Conservation (phyloP, 2,329 filamentous ascomycete species). For the Nothophaeocryptopus gaeumannii region DNA sequence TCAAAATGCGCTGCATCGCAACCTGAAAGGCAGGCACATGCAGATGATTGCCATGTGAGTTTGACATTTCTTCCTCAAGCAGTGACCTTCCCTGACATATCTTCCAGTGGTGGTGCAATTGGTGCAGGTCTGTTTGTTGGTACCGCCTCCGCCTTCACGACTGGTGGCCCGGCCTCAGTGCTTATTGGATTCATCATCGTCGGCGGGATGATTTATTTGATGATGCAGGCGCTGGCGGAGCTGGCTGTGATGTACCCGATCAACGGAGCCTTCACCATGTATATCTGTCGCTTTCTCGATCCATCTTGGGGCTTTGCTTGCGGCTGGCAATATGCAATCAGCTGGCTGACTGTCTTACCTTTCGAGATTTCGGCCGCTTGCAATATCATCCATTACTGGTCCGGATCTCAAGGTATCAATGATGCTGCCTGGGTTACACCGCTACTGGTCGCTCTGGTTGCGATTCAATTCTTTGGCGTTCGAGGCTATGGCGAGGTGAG, state of each 20-base stretch:
- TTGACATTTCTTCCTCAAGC: too few species aligned
- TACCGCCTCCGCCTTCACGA: conserved; percentile 47
- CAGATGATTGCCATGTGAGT: conserved; percentile 37
- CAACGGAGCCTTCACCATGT: conserved; percentile 37
- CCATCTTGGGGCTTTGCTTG: conserved; percentile 34
- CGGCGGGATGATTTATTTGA: conserved; percentile 35
- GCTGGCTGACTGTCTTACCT: conserved; percentile 33
- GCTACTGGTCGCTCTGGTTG: conserved; percentile 30
- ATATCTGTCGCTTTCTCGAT: conserved; percentile 37
- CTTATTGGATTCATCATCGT: conserved; percentile 46
- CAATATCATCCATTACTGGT: conserved; percentile 34
- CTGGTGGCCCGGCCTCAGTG: conserved; percentile 49
- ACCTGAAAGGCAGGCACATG: conserved; percentile 35
- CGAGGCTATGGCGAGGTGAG: conserved; percentile 34
- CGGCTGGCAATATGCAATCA: conserved; percentile 34
- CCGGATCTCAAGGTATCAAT: conserved; percentile 27
- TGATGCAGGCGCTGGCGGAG: conserved; percentile 38
- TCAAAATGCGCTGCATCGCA: conserved; percentile 28
- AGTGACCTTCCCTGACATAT: neutral
- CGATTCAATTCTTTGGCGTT: conserved; percentile 36
- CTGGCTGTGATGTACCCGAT: conserved; percentile 35
- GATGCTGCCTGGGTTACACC: conserved; percentile 34
- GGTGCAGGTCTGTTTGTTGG: conserved; percentile 56
- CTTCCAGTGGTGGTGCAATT: conserved; percentile 34
- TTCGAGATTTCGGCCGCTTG: conserved; percentile 35